Conservation (phyloP, 2,329 filamentous ascomycete genomes). For the Sporothrix dimorphospora region DNA sequence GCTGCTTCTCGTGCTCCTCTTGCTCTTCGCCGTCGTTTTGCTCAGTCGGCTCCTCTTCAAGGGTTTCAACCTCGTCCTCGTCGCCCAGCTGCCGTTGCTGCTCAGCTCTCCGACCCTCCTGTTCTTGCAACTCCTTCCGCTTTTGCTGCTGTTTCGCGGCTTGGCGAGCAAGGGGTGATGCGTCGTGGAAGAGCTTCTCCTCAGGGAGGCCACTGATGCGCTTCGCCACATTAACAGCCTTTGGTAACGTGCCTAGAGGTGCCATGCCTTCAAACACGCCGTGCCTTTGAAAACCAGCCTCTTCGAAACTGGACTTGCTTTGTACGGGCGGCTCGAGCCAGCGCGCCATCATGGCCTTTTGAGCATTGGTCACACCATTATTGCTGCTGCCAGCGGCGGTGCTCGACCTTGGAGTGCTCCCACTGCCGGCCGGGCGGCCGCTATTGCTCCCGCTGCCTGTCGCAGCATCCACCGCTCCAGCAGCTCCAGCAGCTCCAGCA, state of each 20-base stretch:
- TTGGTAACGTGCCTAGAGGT: conserved; percentile 74
- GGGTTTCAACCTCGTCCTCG: neutral
- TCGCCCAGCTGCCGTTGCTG: neutral
- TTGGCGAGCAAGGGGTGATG: conserved; percentile 2
- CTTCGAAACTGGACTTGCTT: conserved; percentile 73
- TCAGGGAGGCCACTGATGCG: conserved; percentile 31
- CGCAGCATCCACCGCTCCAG: conserved; percentile 31
- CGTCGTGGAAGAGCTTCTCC: conserved; percentile 29
- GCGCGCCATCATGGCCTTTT: conserved; percentile 56
- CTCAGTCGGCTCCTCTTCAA: neutral
- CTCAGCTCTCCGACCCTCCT: neutral
- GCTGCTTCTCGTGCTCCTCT: neutral
- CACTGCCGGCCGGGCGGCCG: neutral
- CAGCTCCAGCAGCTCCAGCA: conserved; percentile 33
- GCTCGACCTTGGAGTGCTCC: conserved; percentile 19
- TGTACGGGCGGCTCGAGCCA: conserved; percentile 64
- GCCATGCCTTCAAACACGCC: conserved; percentile 85
- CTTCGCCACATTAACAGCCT: conserved; percentile 60
- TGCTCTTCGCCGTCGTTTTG: neutral
- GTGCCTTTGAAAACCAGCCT: conserved; percentile 71
- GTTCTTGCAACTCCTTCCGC: neutral
- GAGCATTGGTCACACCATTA: conserved; percentile 41
- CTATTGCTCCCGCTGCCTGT: conserved; percentile 23
- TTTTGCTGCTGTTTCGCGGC: conserved; percentile 23
- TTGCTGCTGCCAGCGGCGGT: conserved; percentile 33